These are phyloP conservation scores for Physcomitrium patens DNA, from an alignment of 225 moss, liverwort and hornwort species.

Conservation along the genomic window DNA sequence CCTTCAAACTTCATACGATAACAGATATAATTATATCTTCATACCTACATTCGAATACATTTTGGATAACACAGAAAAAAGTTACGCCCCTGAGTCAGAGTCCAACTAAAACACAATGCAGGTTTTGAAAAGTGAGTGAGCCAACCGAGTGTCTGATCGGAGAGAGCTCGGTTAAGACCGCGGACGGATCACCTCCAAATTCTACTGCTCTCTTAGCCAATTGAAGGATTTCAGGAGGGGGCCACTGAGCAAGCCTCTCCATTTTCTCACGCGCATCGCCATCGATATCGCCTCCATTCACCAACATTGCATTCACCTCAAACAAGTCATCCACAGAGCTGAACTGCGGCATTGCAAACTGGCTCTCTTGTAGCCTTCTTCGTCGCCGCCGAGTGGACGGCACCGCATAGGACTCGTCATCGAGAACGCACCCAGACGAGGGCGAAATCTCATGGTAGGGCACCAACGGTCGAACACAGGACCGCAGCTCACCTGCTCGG, in stretches of 20 bases:
- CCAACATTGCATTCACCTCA: constrained; percentile 37
- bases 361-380: constrained; percentile 15
- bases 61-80: not conserved
- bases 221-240: constrained; percentile 41
- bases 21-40: too few species aligned
- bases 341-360: not conserved
- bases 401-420: not conserved
- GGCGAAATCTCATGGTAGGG: constrained; percentile 51
- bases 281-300: constrained; percentile 20
- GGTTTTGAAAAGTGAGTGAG: not conserved
- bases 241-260: constrained; percentile 58
- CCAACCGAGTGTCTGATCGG: constrained; percentile 42
- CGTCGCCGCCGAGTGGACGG: constrained; percentile 38
- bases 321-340: constrained; percentile 34
- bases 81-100: not conserved
- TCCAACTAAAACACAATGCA: not conserved
- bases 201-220: constrained; percentile 35
- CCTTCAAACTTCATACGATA: not conserved
- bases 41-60: too few species aligned
- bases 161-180: constrained; percentile 46
- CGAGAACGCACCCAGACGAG: not conserved
- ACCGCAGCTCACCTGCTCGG: constrained; percentile 46
- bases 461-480: constrained; percentile 46
- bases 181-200: constrained; percentile 53
- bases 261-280: constrained; percentile 27